These are phyloP conservation scores for Suhomyces sp. DNA, from an alignment of 805 yeast genomes.

Conservation along the genomic window DNA sequence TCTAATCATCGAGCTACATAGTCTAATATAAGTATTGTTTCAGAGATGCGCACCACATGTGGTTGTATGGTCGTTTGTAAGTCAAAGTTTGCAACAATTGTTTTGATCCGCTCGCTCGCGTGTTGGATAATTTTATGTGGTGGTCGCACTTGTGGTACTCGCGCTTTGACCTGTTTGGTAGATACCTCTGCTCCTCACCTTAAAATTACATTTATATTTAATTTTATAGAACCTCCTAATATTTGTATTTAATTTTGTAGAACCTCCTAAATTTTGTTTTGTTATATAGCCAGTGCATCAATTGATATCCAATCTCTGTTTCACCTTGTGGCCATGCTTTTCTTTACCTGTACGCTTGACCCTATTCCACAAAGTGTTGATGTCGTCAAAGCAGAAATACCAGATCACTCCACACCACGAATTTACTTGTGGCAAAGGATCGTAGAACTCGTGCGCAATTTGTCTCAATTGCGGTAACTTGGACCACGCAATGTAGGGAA, in stretches of 20 bases:
- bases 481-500: slow-evolving; percentile 92
- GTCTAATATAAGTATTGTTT: not conserved
- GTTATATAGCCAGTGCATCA: not conserved
- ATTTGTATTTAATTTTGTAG: not conserved
- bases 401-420: slow-evolving; percentile 78
- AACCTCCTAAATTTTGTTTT: not conserved
- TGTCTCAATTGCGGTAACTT: slow-evolving; percentile 59
- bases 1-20: slow-evolving; percentile 28
- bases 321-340: slow-evolving; percentile 30
- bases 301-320: slow-evolving; percentile 8
- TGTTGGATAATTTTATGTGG: not conserved
- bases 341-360: slow-evolving; percentile 60
- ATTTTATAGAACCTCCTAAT: not conserved
- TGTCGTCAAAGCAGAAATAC: slow-evolving; percentile 65
- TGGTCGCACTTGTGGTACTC: not conserved
- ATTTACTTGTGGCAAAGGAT: slow-evolving; percentile 68
- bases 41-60: not conserved
- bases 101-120: not conserved
- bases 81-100: no score
- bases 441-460: slow-evolving; percentile 79
- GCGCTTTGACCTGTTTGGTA: not conserved
- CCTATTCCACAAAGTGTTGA: slow-evolving; percentile 74
- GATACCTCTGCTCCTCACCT: no score
- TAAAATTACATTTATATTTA: not conserved
- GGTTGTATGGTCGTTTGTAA: not conserved